A percentile compares a stretch with the other conserved stretches of the same genome.
These are phyloP conservation scores for Boletus insuetus DNA, from an alignment of 768 basidiomycete genomes.

Conservation along the genomic window DNA sequence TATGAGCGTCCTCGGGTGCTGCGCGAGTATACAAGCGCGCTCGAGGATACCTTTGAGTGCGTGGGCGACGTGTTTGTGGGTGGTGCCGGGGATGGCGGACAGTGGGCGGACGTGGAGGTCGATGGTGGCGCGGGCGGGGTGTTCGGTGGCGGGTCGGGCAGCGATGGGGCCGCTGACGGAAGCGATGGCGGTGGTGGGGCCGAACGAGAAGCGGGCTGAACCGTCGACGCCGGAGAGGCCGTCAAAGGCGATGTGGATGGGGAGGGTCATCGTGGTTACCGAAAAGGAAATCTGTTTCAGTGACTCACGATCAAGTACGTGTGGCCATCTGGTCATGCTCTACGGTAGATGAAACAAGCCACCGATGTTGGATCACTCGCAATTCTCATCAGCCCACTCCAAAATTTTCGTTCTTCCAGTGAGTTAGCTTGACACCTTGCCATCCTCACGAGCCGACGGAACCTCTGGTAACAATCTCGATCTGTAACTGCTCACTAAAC, in stretches of 20 bases:
- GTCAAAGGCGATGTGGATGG: conserved; percentile 47
- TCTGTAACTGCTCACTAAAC: no score
- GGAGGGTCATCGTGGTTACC: neutral
- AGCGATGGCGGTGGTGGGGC: conserved; percentile 46
- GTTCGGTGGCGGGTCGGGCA: conserved; percentile 64
- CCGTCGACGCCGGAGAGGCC: conserved; percentile 71
- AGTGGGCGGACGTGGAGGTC: conserved; percentile 74
- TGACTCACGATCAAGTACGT: no score
- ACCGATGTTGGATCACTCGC: no score
- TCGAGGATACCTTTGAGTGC: conserved; percentile 55
- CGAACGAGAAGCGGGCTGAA: conserved; percentile 59
- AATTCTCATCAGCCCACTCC: no score
- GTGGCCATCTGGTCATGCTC: no score
- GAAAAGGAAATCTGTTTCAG: neutral
- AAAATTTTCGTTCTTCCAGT: no score
- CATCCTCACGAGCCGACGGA: no score
- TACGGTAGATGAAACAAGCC: no score
- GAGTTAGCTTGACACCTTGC: no score
- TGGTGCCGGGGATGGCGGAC: conserved; percentile 63
- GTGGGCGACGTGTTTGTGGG: conserved; percentile 57
- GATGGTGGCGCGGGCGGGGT: conserved; percentile 68
- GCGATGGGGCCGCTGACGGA: conserved; percentile 83
- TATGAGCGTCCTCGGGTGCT: conserved; percentile 69
- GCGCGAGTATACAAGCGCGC: conserved; percentile 62
- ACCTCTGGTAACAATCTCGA: no score